Percentiles rank a stretch among this genome's conserved stretches.
Conservation (phyloP, 2,329 filamentous ascomycete genomes). For the Pseudonectria buxi region DNA sequence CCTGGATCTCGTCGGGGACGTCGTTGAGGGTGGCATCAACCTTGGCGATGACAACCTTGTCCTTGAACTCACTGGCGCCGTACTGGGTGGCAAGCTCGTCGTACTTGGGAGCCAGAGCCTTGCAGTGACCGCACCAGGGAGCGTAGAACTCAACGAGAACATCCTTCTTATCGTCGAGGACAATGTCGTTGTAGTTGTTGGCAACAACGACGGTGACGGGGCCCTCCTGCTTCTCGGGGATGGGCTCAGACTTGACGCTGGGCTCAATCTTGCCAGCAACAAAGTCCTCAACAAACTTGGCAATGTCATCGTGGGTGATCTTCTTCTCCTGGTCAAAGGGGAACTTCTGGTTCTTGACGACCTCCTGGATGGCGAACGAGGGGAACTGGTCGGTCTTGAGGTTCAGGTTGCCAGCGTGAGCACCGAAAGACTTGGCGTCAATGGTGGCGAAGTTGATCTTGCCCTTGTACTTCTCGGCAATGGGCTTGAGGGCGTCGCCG, state of each 20-base stretch:
- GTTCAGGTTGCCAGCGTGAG: conserved; percentile 95
- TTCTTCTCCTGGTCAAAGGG: conserved; percentile 81
- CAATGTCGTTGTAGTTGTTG: conserved; percentile 85
- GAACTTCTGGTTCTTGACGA: conserved; percentile 92
- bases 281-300: conserved; percentile 80
- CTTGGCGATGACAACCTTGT: conserved; percentile 91
- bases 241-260: conserved; percentile 96
- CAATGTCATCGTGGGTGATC: conserved; percentile 65
- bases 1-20: conserved; percentile 91
- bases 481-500: conserved; percentile 67
- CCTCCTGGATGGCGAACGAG: conserved; percentile 95
- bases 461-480: conserved; percentile 90
- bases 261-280: conserved; percentile 81
- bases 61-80: conserved; percentile 69
- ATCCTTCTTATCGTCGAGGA: conserved; percentile 92
- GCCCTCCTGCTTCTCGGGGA: conserved; percentile 89
- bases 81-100: conserved; percentile 81
- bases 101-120: conserved; percentile 93
- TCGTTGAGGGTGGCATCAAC: conserved; percentile 95
- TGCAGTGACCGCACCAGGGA: conserved; percentile 99
- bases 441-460: conserved; percentile 97
- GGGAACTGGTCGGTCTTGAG: conserved; percentile 93
- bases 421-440: conserved; percentile 87
- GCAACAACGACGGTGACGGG: conserved; percentile 84
- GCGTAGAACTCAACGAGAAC: conserved; percentile 98